These are phyloP conservation scores for Pestalotiopsis sp. DNA, from an alignment of 2,329 filamentous ascomycete genomes.

Conservation along the genomic window DNA sequence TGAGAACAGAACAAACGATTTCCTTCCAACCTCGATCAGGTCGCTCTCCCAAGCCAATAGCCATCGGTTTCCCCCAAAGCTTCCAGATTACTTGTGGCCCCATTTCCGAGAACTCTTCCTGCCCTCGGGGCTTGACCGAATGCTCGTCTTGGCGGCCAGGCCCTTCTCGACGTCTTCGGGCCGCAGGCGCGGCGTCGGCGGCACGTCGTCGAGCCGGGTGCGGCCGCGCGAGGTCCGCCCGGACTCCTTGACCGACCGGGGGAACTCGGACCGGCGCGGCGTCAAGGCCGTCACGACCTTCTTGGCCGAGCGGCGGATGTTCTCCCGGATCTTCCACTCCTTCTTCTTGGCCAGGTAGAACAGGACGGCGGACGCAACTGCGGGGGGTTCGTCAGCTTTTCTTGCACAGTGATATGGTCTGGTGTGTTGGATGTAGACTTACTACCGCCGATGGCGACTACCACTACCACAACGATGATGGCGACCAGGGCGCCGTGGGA, in stretches of 20 bases:
- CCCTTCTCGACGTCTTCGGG: conserved; percentile 65
- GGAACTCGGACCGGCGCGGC: conserved; percentile 64
- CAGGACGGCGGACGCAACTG: conserved; percentile 67
- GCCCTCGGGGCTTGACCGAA: conserved; percentile 28
- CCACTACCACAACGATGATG: conserved; percentile 72
- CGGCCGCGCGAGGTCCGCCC: conserved; percentile 39
- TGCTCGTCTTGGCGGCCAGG: conserved; percentile 33
- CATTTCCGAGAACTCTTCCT: conserved; percentile 31
- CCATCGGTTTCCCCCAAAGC: neutral
- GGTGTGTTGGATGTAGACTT: conserved; percentile 32
- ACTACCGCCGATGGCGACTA: conserved; percentile 73
- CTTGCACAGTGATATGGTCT: neutral
- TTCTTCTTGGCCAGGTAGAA: conserved; percentile 84
- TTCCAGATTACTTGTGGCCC: neutral
- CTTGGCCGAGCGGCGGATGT: conserved; percentile 68
- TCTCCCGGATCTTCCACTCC: conserved; percentile 79
- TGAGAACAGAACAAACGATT: neutral
- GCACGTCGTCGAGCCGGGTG: conserved; percentile 57
- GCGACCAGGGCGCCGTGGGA: conserved; percentile 73
- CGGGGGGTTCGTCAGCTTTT: conserved; percentile 1
- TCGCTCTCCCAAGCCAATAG: conserved; percentile 3
- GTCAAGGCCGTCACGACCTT: conserved; percentile 65
- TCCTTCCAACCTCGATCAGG: neutral
- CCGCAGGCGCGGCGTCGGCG: conserved; percentile 58
- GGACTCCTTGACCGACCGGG: conserved; percentile 55